Conservation (phyloP, 1,284 basidiomycete genomes). For the Mixia osmundae region DNA sequence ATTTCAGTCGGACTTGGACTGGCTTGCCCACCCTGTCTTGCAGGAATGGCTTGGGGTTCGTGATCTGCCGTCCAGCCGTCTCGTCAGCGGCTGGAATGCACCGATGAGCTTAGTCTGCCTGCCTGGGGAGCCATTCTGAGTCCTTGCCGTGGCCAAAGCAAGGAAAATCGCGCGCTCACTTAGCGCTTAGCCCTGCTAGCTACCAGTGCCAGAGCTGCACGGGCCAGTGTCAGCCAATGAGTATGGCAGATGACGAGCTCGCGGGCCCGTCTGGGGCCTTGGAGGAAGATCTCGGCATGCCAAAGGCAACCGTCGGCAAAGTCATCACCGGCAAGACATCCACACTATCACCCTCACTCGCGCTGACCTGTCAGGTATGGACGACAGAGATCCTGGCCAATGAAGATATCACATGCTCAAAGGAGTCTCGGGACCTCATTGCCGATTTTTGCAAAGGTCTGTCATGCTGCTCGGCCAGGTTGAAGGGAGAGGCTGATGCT, state of each 20-base stretch:
- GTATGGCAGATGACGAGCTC: constrained; percentile 73
- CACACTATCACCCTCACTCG: background rate
- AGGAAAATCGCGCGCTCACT: too few species aligned
- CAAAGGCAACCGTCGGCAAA: constrained; percentile 92
- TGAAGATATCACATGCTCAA: constrained; percentile 76
- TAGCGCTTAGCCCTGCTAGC: too few species aligned
- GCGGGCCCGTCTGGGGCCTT: constrained; percentile 34
- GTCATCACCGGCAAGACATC: constrained; percentile 57
- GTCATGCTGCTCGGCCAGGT: constrained; percentile 8
- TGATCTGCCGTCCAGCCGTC: constrained; percentile 35
- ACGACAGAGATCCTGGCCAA: constrained; percentile 59
- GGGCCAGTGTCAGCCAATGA: background rate
- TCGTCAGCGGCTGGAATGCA: background rate
- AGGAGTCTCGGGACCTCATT: constrained; percentile 85
- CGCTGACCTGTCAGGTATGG: background rate
- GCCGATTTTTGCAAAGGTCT: constrained; percentile 96
- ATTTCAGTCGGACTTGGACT: constrained; percentile 84
- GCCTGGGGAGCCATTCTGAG: too few species aligned
- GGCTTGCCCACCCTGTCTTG: constrained; percentile 96
- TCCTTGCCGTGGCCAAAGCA: background rate
- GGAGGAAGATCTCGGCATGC: constrained; percentile 82
- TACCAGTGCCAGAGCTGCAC: too few species aligned
- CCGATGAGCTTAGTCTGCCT: too few species aligned
- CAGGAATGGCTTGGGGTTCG: constrained; percentile 98
- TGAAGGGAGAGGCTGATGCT: background rate